A percentile compares a stretch with the other conserved stretches of the same genome.
phyloP scores from a whole-genome alignment of 371 early-diverging fungal genomes.

The Haplosporangium sp. region DNA sequence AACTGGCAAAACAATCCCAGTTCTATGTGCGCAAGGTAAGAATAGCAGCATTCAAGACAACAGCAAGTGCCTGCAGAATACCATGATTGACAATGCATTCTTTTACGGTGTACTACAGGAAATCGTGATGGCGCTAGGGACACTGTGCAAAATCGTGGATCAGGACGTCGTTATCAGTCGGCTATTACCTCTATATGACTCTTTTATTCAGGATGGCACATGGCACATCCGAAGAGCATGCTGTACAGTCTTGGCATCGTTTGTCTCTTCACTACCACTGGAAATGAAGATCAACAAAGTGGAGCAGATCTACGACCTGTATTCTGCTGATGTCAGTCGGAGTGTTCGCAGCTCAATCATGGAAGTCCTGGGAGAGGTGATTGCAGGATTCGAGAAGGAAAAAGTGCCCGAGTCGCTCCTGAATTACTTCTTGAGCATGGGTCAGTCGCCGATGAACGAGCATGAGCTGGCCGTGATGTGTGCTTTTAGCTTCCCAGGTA shows the following conservation, averaged over 20 bases:
- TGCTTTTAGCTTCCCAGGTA: conserved; percentile 66
- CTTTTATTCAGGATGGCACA: conserved; percentile 61
- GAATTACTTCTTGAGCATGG: conserved; percentile 24
- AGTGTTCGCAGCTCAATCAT: conserved; percentile 66
- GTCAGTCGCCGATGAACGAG: conserved; percentile 51
- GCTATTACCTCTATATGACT: conserved; percentile 61
- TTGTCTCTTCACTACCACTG: conserved; percentile 61
- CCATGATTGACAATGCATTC: background rate
- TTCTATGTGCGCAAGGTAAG: conserved; percentile 64
- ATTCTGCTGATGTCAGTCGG: conserved; percentile 64
- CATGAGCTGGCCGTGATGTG: conserved; percentile 65
- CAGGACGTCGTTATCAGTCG: conserved; percentile 55
- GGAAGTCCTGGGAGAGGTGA: conserved; percentile 65
- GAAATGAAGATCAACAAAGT: conserved; percentile 53
- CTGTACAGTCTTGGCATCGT: conserved; percentile 57
- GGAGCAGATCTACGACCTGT: conserved; percentile 58
- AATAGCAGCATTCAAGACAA: background rate
- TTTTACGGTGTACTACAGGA: conserved; percentile 34
- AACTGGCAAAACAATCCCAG: conserved; percentile 57
- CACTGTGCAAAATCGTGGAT: conserved; percentile 56
- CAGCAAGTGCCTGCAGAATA: background rate
- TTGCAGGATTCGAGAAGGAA: conserved; percentile 56
- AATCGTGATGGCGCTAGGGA: conserved; percentile 63
- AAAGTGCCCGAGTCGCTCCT: conserved; percentile 59
- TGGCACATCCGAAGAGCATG: conserved; percentile 70